Percentiles rank a stretch among this genome's conserved stretches.
phyloP scores from a whole-genome alignment of 2,329 filamentous ascomycete species.

The Colletotrichum sp. region DNA sequence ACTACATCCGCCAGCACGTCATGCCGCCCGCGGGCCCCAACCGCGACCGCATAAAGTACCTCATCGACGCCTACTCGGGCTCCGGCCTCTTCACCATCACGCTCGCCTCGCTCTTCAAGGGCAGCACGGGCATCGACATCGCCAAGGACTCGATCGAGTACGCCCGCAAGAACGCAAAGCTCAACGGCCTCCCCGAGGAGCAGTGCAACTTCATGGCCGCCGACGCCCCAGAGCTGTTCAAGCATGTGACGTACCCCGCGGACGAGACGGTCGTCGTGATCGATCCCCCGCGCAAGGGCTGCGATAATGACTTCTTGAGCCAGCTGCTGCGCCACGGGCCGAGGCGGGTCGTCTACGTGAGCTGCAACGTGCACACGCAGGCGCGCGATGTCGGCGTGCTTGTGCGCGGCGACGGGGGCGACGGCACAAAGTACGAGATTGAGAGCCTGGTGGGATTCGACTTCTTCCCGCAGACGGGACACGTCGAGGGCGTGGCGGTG shows the following conservation, averaged over 20 bases:
- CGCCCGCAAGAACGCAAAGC: constrained; percentile 77
- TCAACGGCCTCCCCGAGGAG: constrained; percentile 72
- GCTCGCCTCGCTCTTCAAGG: constrained; percentile 82
- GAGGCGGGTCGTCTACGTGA: constrained; percentile 86
- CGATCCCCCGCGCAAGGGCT: constrained; percentile 96
- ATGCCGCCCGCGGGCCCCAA: constrained; percentile 54
- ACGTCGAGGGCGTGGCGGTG: constrained; percentile 73
- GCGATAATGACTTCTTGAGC: constrained; percentile 80
- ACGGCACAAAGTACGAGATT: constrained; percentile 71
- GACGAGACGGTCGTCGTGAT: constrained; percentile 92
- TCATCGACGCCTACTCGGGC: constrained; percentile 97
- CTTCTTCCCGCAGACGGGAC: constrained; percentile 89
- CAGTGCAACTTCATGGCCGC: constrained; percentile 88
- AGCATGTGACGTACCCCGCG: constrained; percentile 72
- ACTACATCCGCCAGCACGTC: constrained; percentile 83
- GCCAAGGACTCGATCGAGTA: constrained; percentile 77
- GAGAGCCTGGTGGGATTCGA: constrained; percentile 94
- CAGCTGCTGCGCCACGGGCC: constrained; percentile 84
- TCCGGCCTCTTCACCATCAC: constrained; percentile 97
- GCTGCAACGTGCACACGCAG: constrained; percentile 98
- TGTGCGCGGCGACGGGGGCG: constrained; percentile 65
- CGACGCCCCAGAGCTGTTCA: constrained; percentile 85
- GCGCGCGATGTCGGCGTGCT: constrained; percentile 90
- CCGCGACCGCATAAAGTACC: constrained; percentile 69
- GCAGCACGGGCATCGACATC: constrained; percentile 91